Conservation (phyloP, 1,139 yeast species). For the Saccharomyces uvarum region DNA sequence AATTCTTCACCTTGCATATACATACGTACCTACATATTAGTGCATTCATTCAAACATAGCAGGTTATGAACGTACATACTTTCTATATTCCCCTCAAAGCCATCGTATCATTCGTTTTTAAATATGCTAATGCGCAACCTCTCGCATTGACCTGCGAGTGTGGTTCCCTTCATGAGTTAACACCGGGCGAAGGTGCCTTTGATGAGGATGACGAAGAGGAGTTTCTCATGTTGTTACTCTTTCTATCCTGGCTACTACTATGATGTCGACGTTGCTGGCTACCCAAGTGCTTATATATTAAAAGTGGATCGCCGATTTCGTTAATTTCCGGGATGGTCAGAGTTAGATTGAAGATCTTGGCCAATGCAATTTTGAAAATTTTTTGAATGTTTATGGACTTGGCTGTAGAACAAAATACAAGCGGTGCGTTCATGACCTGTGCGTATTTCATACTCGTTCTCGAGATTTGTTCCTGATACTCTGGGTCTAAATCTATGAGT, state of each 20-base stretch:
- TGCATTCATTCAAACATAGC: neutral
- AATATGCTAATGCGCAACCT: neutral
- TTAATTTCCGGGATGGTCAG: conserved; percentile 77
- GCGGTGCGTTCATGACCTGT: conserved; percentile 82
- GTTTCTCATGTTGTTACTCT: neutral
- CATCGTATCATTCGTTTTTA: neutral
- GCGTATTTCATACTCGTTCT: conserved; percentile 84
- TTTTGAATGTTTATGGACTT: conserved; percentile 92
- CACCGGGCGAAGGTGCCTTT: neutral
- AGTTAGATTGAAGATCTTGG: conserved; percentile 85
- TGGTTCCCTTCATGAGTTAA: neutral
- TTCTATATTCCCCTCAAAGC: neutral
- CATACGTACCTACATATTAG: neutral
- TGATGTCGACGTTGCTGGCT: conserved; percentile 6
- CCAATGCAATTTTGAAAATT: conserved; percentile 82
- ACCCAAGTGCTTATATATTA: conserved; percentile 49
- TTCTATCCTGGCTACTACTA: neutral
- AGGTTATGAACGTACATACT: neutral
- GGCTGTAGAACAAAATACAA: conserved; percentile 86
- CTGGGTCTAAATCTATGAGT: conserved; percentile 69
- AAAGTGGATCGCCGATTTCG: conserved; percentile 80
- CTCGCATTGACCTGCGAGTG: neutral
- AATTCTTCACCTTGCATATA: neutral
- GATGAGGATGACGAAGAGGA: neutral
- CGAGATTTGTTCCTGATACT: conserved; percentile 81